Conservation (phyloP, 1,284 basidiomycete species). For the Anthracocystis panici-leucophaei region DNA sequence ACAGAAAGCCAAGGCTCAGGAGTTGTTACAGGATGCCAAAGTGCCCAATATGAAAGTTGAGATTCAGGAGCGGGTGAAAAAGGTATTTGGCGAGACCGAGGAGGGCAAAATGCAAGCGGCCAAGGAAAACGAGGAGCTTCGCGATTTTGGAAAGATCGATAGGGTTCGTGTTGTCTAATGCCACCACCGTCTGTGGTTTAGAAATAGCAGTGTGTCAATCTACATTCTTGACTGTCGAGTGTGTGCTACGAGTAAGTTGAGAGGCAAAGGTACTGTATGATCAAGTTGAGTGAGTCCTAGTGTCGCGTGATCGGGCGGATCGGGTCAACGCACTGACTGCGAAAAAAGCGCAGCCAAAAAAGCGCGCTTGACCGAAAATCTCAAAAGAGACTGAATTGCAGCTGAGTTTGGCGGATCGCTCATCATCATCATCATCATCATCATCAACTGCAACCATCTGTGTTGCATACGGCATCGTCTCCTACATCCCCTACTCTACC, state of each 20-base stretch:
- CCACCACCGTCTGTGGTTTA: not conserved
- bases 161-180: conserved; percentile 37
- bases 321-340: not conserved
- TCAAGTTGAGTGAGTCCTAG: not conserved
- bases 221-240: not conserved
- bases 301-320: conserved; percentile 3
- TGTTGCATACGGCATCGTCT: not conserved
- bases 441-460: not conserved
- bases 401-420: not conserved
- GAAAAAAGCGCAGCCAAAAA: not conserved
- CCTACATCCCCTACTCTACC: not conserved
- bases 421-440: conserved; percentile 4
- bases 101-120: conserved; percentile 32
- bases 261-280: not conserved
- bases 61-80: conserved; percentile 36
- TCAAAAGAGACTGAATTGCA: not conserved
- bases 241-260: not conserved
- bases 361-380: not conserved
- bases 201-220: not conserved
- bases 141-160: conserved; percentile 45
- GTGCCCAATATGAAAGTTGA: conserved; percentile 31
- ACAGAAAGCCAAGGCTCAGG: conserved; percentile 22
- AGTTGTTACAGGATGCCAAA: conserved; percentile 32
- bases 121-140: conserved; percentile 36
- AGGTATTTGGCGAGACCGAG: conserved; percentile 37